Evolutionary conservation across 306 rosid species (phyloP).

Genomic region (Prunus persica): DNA sequence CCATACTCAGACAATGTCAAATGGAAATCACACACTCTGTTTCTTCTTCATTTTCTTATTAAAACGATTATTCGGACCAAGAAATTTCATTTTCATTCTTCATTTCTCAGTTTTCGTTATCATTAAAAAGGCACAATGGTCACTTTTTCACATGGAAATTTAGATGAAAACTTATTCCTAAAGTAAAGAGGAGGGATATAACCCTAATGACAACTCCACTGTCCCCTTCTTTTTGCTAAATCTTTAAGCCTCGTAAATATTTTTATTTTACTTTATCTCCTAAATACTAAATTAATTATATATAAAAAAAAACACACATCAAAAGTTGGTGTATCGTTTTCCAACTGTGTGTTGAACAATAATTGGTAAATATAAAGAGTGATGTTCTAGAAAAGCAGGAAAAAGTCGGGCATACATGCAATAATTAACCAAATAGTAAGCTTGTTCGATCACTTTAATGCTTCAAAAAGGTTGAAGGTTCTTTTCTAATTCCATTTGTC

Average conservation of each 20-base stretch:
- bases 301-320: neutral
- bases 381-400: neutral
- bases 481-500: neutral
- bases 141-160: neutral
- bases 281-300: neutral
- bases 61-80: too few species aligned
- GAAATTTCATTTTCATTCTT: too few species aligned
- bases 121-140: too few species aligned
- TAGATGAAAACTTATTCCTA: neutral
- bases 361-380: neutral
- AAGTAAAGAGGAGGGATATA: neutral
- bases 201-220: neutral
- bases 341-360: neutral
- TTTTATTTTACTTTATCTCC: neutral
- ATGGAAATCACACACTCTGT: too few species aligned
- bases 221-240: neutral
- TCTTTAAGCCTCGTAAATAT: neutral
- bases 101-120: too few species aligned
- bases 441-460: neutral
- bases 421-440: neutral
- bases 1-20: too few species aligned
- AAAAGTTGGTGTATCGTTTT: conserved; percentile 8
- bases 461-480: neutral
- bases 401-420: neutral
- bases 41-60: too few species aligned